Evolutionary conservation across 2,329 filamentous ascomycete genomes (phyloP).

Genomic region (Alternaria rosae): DNA sequence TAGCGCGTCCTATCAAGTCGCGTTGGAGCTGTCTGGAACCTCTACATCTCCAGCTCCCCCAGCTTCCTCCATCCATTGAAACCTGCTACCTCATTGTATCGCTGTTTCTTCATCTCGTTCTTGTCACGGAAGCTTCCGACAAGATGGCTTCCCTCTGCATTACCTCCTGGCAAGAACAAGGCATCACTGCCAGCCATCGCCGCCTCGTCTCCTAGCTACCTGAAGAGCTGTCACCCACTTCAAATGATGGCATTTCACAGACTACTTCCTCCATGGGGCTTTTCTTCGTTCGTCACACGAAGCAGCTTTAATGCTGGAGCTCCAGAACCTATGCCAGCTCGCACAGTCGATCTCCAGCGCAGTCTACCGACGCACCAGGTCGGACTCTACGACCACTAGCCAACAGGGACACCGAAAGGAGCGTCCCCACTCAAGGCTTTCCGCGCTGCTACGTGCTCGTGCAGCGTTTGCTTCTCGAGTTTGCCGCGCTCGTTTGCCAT

Average conservation of each 20-base stretch:
- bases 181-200: background rate
- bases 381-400: background rate
- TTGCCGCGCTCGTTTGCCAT: slow-evolving; percentile 9
- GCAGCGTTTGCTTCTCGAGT: slow-evolving; percentile 1
- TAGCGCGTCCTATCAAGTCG: slow-evolving; percentile 34
- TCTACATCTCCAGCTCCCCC: slow-evolving; percentile 3
- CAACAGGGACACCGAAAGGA: background rate
- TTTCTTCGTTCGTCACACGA: background rate
- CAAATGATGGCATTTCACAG: background rate
- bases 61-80: background rate
- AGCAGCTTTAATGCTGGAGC: background rate
- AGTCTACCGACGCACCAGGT: background rate
- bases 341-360: background rate
- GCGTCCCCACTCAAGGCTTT: background rate
- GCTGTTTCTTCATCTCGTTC: background rate
- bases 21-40: slow-evolving; percentile 21
- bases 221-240: background rate
- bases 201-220: background rate
- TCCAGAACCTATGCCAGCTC: background rate
- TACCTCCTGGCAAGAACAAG: background rate
- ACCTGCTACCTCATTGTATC: background rate
- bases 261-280: background rate
- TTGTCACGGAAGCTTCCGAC: background rate
- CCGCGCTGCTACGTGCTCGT: background rate
- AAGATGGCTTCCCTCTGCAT: too few relatives aligned